phyloP scores from a whole-genome alignment of 495 filamentous ascomycete genomes.

The Neurospora sp. region DNA sequence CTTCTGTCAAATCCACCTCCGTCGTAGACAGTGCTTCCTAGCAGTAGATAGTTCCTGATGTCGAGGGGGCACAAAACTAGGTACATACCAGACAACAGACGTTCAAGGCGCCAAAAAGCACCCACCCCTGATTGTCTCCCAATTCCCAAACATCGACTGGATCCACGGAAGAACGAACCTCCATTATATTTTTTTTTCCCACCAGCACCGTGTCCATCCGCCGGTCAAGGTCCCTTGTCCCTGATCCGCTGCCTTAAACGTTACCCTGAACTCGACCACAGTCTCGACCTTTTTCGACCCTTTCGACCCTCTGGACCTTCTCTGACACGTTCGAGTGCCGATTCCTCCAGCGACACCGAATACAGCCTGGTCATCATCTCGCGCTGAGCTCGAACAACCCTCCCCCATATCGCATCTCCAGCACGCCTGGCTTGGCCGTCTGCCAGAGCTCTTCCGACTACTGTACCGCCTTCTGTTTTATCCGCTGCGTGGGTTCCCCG shows the following conservation, averaged over 20 bases:
- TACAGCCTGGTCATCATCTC: background rate
- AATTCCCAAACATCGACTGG: background rate
- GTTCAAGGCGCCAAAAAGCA: background rate
- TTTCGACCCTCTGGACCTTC: background rate
- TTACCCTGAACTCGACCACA: background rate
- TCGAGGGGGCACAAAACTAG: background rate
- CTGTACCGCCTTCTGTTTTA: background rate
- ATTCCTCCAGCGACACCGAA: background rate
- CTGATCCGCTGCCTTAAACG: background rate
- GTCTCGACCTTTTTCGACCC: background rate
- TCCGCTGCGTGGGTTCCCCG: background rate
- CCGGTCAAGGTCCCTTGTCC: background rate
- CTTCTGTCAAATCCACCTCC: background rate
- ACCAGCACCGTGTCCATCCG: background rate
- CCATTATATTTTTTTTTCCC: background rate
- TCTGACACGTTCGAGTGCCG: background rate
- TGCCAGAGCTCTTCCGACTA: background rate
- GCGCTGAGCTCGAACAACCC: background rate
- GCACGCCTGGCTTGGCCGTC: background rate
- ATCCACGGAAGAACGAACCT: background rate
- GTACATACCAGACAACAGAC: background rate
- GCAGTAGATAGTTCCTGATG: background rate
- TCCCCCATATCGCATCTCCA: background rate
- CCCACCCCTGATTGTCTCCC: background rate
- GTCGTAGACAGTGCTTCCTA: background rate